Conservation (phyloP, 257 asterid genomes). For the Primulina tabacum region DNA sequence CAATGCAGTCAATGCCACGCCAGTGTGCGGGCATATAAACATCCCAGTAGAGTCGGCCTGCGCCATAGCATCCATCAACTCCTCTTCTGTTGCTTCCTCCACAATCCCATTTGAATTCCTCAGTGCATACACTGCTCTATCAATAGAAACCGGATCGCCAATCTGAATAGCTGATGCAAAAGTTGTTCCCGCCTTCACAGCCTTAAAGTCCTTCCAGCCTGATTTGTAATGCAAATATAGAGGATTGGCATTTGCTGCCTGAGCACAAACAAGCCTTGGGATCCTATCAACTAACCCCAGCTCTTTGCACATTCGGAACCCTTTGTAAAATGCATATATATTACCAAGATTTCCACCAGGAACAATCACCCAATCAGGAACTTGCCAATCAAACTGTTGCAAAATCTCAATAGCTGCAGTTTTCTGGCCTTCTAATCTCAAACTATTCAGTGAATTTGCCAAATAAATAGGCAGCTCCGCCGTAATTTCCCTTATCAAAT, state of each 20-base stretch:
- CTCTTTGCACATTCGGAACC: constrained; percentile 81
- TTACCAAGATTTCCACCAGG: constrained; percentile 89
- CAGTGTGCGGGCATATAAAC: constrained; percentile 92
- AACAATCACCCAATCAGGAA: constrained; percentile 87
- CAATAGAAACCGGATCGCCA: constrained; percentile 88
- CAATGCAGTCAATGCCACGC: constrained; percentile 77
- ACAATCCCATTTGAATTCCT: constrained; percentile 66
- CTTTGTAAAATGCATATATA: constrained; percentile 82
- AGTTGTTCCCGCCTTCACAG: constrained; percentile 74
- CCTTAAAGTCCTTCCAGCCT: constrained; percentile 72
- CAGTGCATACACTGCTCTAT: constrained; percentile 74
- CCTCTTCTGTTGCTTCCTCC: constrained; percentile 92
- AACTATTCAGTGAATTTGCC: constrained; percentile 77
- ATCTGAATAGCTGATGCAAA: constrained; percentile 91
- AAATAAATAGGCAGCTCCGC: constrained; percentile 76
- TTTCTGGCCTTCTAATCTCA: constrained; percentile 83
- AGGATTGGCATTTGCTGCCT: constrained; percentile 84
- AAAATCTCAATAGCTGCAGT: constrained; percentile 83
- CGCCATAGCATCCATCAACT: constrained; percentile 88
- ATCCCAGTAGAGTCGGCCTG: constrained; percentile 91
- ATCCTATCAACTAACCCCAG: constrained; percentile 72
- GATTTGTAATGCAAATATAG: constrained; percentile 65
- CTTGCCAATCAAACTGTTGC: constrained; percentile 90
- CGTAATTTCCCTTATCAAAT: constrained; percentile 76
- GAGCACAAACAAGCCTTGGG: constrained; percentile 89